Conservation (phyloP, 169 alveolate species). For the Plasmodium gallinaceum region DNA sequence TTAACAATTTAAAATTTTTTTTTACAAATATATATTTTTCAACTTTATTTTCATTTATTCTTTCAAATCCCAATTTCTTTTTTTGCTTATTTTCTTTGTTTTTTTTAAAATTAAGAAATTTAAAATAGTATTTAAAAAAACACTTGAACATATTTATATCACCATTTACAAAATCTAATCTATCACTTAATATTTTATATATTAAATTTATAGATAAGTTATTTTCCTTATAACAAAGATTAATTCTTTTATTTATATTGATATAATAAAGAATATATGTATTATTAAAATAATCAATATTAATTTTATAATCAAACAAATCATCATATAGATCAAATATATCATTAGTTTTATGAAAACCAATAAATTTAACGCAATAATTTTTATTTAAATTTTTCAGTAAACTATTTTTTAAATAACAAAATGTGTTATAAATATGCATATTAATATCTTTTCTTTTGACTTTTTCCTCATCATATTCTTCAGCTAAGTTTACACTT, state of each 20-base stretch:
- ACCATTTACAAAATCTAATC: slow-evolving; percentile 38
- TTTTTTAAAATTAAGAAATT: slow-evolving; percentile 30
- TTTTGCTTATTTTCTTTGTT: slow-evolving; percentile 5
- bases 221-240: neutral
- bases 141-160: slow-evolving; percentile 55
- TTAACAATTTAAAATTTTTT: slow-evolving; percentile 35
- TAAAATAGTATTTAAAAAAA: slow-evolving; percentile 49
- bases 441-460: slow-evolving; percentile 19
- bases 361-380: slow-evolving; percentile 50
- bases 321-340: slow-evolving; percentile 33
- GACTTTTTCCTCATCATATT: neutral
- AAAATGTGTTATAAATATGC: slow-evolving; percentile 66
- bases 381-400: slow-evolving; percentile 23
- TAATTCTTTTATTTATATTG: slow-evolving; percentile 23
- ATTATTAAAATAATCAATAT: slow-evolving; percentile 21
- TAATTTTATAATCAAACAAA: slow-evolving; percentile 67
- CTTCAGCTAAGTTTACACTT: neutral
- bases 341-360: slow-evolving; percentile 40
- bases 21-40: neutral
- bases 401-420: slow-evolving; percentile 61
- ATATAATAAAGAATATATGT: slow-evolving; percentile 47
- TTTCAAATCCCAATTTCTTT: neutral
- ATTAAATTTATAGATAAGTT: slow-evolving; percentile 27
- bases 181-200: slow-evolving; percentile 23
- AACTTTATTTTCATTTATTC: neutral